Conservation (phyloP, 805 yeast genomes). For the Monosporozyma aerobia region DNA sequence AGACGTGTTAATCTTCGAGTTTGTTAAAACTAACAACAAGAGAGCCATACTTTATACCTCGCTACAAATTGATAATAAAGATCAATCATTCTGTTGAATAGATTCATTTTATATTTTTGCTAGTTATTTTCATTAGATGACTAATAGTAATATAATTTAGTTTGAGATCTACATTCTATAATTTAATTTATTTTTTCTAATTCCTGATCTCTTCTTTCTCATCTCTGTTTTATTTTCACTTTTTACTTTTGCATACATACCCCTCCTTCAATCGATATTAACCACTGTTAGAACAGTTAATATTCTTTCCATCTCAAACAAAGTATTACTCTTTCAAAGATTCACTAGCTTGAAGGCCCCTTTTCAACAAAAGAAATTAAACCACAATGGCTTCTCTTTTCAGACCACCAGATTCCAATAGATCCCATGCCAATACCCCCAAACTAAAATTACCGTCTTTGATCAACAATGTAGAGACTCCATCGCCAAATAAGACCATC, state of each 20-base stretch:
- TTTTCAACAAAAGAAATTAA: neutral
- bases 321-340: neutral
- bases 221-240: neutral
- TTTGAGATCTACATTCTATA: neutral
- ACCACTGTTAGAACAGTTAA: neutral
- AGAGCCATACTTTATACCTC: too few relatives aligned
- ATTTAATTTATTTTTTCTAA: neutral
- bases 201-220: neutral
- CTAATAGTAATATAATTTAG: neutral
- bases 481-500: neutral
- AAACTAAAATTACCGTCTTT: constrained; percentile 35
- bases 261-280: neutral
- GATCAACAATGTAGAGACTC: neutral
- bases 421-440: constrained; percentile 35
- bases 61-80: neutral
- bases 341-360: neutral
- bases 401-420: constrained; percentile 36
- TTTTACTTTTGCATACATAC: neutral
- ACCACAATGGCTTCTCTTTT: constrained; percentile 26
- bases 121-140: neutral
- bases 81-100: too few relatives aligned
- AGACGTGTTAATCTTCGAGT: neutral
- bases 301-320: neutral
- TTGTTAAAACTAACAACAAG: too few relatives aligned
- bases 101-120: neutral